These are phyloP conservation scores for Psidium friedrichsthalianum DNA, from an alignment of 345 rosid species.

Conservation along the genomic window DNA sequence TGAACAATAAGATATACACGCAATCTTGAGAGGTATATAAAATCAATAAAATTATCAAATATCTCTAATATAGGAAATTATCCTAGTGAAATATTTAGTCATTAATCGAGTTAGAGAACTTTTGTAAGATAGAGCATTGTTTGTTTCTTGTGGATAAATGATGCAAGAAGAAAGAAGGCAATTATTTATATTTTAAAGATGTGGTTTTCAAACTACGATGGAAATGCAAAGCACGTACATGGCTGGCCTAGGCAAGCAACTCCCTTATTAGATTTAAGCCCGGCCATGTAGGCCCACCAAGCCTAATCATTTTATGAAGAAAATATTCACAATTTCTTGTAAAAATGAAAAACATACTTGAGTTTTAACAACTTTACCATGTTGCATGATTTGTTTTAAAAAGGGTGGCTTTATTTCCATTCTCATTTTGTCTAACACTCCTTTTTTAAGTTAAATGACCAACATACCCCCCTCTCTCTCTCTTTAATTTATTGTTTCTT, in stretches of 20 bases:
- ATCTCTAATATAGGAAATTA: too few relatives aligned
- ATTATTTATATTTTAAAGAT: not conserved
- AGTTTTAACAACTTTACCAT: fast-evolving
- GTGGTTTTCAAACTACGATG: not conserved
- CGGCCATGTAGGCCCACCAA: not conserved
- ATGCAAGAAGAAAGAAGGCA: not conserved
- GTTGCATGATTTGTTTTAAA: not conserved
- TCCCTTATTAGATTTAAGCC: not conserved
- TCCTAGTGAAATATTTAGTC: too few relatives aligned
- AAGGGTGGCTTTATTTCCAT: not conserved
- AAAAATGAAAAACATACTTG: not conserved
- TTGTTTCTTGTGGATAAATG: not conserved
- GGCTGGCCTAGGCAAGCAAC: not conserved
- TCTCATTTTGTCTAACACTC: too few relatives aligned
- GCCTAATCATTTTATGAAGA: not conserved
- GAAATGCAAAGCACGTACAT: not conserved
- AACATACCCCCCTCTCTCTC: too few relatives aligned
- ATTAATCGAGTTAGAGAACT: not conserved
- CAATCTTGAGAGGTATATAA: too few relatives aligned
- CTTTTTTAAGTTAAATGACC: too few relatives aligned
- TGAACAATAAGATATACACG: too few relatives aligned
- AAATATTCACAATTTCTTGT: not conserved
- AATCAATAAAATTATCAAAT: too few relatives aligned
- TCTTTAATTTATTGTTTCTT: too few relatives aligned
- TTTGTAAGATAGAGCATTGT: too few relatives aligned